Percentiles rank a stretch among this genome's conserved stretches.
These are phyloP conservation scores for Magnaporthiopsis rhizophila DNA, from an alignment of 2,329 filamentous ascomycete species.

Conservation along the genomic window DNA sequence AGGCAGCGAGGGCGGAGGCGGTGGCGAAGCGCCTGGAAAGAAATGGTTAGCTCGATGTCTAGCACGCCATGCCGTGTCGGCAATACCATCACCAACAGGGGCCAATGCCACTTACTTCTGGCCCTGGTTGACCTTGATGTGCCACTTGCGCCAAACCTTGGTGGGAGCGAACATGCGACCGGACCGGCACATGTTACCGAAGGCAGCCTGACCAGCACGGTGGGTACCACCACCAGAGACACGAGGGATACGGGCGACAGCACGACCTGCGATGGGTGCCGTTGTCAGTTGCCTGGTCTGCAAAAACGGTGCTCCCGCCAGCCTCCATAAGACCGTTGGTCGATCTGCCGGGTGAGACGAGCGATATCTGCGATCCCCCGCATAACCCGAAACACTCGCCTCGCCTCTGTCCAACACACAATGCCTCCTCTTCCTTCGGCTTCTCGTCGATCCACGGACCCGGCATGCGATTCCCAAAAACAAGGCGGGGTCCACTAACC, in stretches of 20 bases:
- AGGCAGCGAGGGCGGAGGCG: slow-evolving; percentile 93
- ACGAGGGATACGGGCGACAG: slow-evolving; percentile 99
- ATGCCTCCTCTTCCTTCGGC: background rate
- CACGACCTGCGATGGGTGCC: slow-evolving; percentile 63
- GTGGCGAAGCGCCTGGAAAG: slow-evolving; percentile 80
- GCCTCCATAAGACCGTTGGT: too few relatives aligned
- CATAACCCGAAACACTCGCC: background rate
- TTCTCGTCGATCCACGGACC: background rate
- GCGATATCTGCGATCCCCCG: background rate
- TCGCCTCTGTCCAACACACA: background rate
- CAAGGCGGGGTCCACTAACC: slow-evolving; percentile 51
- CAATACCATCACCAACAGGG: background rate
- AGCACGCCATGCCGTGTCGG: slow-evolving; percentile 1
- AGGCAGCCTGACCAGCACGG: slow-evolving; percentile 98
- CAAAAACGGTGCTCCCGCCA: background rate
- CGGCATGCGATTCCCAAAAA: slow-evolving; percentile 5
- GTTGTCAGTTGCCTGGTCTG: background rate
- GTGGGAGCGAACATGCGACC: slow-evolving; percentile 99
- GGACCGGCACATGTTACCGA: slow-evolving; percentile 99
- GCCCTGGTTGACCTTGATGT: slow-evolving; percentile 98
- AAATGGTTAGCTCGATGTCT: background rate
- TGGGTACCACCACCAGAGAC: slow-evolving; percentile 99
- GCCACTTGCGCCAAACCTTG: slow-evolving; percentile 99
- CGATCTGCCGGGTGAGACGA: background rate
- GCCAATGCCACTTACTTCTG: slow-evolving; percentile 66